phyloP scores from a whole-genome alignment of 495 filamentous ascomycete species.

The Aspergillus bridgeri region DNA sequence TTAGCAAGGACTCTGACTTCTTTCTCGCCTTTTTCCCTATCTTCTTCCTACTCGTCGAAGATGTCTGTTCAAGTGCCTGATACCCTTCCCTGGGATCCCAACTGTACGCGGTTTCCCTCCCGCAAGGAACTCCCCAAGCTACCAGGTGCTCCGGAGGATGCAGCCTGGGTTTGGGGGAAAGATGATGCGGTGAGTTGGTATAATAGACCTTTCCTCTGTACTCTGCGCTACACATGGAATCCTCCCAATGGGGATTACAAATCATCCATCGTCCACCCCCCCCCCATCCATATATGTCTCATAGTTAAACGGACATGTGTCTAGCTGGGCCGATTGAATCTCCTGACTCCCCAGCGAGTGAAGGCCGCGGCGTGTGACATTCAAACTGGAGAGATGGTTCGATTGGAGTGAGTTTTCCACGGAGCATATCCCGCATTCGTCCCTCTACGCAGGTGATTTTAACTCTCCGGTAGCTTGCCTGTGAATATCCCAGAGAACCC shows the following conservation, averaged over 20 bases:
- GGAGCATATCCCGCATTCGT: background rate
- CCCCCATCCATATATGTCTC: background rate
- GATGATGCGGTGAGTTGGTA: conserved; percentile 48
- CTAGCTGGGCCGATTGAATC: conserved; percentile 53
- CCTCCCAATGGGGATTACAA: background rate
- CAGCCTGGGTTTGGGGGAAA: conserved; percentile 64
- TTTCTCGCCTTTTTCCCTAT: background rate
- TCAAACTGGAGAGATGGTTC: conserved; percentile 50
- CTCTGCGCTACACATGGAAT: no score
- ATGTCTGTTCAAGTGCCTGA: conserved; percentile 21
- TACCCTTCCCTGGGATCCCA: conserved; percentile 52
- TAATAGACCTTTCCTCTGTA: background rate
- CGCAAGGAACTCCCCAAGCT: conserved; percentile 51
- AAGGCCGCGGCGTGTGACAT: conserved; percentile 49
- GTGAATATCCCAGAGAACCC: conserved; percentile 49
- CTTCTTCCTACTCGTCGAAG: background rate
- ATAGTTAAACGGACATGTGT: background rate
- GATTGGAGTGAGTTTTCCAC: conserved; percentile 38
- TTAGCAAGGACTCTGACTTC: conserved; percentile 1
- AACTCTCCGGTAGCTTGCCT: conserved; percentile 41
- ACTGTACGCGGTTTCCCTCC: conserved; percentile 48
- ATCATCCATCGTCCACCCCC: background rate
- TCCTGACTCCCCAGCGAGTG: conserved; percentile 54
- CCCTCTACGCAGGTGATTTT: background rate
- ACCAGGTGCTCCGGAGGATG: conserved; percentile 39